phyloP scores from a whole-genome alignment of 2,329 filamentous ascomycete genomes.

The Trichoderma afroharzianum region DNA sequence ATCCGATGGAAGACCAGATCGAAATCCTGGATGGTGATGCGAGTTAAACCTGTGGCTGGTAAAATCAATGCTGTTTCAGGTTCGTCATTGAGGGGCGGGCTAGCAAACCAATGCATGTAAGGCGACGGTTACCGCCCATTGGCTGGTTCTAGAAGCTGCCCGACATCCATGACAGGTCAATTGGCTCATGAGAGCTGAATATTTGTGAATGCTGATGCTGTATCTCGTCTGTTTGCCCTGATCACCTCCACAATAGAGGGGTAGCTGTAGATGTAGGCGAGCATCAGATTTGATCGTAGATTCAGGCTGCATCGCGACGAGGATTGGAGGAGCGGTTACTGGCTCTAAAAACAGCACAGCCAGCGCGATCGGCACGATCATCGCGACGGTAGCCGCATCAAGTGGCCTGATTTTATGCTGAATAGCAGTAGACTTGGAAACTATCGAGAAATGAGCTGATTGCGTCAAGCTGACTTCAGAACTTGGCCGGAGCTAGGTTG shows the following conservation, averaged over 20 bases:
- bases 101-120: neutral
- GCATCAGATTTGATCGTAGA: slow-evolving; percentile 6
- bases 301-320: slow-evolving; percentile 2
- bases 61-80: slow-evolving; percentile 18
- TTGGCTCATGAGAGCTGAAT: slow-evolving; percentile 6
- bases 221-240: neutral
- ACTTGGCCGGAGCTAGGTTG: neutral
- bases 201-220: neutral
- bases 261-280: neutral
- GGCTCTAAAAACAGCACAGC: neutral
- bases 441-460: slow-evolving; percentile 11
- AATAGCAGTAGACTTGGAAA: neutral
- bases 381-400: neutral
- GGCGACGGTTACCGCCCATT: neutral
- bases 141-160: neutral
- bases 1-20: neutral
- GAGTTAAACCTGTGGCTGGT: slow-evolving; percentile 1
- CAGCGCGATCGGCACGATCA: slow-evolving; percentile 4
- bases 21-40: slow-evolving; percentile 1
- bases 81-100: slow-evolving; percentile 12
- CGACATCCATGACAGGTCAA: neutral
- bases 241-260: neutral
- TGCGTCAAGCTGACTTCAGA: neutral
- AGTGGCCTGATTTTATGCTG: neutral
- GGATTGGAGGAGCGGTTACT: no score